Evolutionary conservation across 139 green algal species (phyloP), one percentile per base, ranked within the genome.

Genomic region (Tetradesmus obliquus): DNA sequence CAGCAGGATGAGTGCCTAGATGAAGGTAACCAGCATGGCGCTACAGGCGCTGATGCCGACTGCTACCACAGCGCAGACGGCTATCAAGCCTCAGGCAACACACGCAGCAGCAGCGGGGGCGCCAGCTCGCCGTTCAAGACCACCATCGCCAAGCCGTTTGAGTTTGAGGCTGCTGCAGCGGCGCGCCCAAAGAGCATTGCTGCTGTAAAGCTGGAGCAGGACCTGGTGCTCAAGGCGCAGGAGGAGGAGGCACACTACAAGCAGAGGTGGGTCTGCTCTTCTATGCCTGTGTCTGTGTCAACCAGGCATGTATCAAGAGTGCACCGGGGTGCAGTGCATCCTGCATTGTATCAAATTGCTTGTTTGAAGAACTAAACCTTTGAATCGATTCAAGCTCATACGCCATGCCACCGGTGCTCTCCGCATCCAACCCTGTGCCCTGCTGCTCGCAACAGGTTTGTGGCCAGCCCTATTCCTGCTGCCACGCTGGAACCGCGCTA

Each of bases 191-290:
- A 93, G 54, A 94, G 69, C 76, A 95, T 94, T 80, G 93, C 93
- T 89, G 90, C 87, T 80, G 91, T 95, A 58, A 95, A 95, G 86
- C 57, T 92, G 60, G 91, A 95, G 89, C 94, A 95, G 62, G 92
- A 95, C 54, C 19, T 93, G 76, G 66, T 79, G 8, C 81, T 95
- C 17, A 93, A 88, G 60, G 60, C 57, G 8, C 51, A 58, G 45
- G 94, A 95, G 58, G 72, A 90, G 32, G 84, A 89, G 72, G 94
- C 92, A n/a, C 69, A 74, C 24, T 58, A 84, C 13, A 66, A 82
- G 3, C 57, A 79, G 22, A 81, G 88, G 88, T 91, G 17, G n/a
- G 86, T 51, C 10, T 13, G 32, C 32, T 20, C 62, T 20, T n/a
- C n/a, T n/a, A n/a, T n/a, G n/a, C n/a, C n/a, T n/a, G n/a, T n/a